Evolutionary conservation across 2,329 filamentous ascomycete genomes (phyloP).

Genomic region (Colletotrichum brevisporum): DNA sequence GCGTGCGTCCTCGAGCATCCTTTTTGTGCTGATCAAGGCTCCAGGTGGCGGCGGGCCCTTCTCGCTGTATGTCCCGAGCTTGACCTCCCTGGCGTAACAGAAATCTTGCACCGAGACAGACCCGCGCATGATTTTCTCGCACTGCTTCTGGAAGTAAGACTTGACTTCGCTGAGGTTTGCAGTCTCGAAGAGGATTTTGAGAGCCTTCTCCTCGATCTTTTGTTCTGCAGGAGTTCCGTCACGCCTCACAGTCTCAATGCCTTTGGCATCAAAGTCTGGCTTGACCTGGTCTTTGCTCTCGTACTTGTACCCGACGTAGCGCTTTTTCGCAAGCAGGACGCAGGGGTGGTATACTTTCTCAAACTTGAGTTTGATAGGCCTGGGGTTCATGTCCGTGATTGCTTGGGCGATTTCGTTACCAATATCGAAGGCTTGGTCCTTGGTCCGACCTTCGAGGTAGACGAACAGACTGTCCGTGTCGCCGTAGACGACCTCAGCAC

Average conservation of each 20-base stretch:
- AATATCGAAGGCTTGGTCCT: conserved; percentile 90
- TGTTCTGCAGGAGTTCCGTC: conserved; percentile 97
- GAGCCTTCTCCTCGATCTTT: conserved; percentile 93
- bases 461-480: conserved; percentile 98
- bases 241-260: conserved; percentile 95
- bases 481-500: conserved; percentile 96
- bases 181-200: conserved; percentile 91
- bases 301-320: conserved; percentile 98
- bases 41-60: conserved; percentile 86
- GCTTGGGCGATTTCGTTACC: conserved; percentile 92
- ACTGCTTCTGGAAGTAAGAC: conserved; percentile 89
- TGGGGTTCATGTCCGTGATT: conserved; percentile 90
- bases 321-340: conserved; percentile 94
- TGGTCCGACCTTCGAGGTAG: conserved; percentile 87
- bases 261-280: conserved; percentile 97
- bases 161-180: conserved; percentile 92
- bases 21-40: conserved; percentile 87
- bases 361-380: conserved; percentile 95
- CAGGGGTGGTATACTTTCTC: conserved; percentile 99
- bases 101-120: conserved; percentile 94
- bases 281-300: conserved; percentile 81
- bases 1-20: conserved; percentile 88
- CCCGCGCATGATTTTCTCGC: conserved; percentile 91
- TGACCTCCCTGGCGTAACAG: conserved; percentile 94
- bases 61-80: conserved; percentile 88